These are phyloP conservation scores for Parastagonospora nodorum DNA, from an alignment of 2,329 filamentous ascomycete species.

Conservation along the genomic window DNA sequence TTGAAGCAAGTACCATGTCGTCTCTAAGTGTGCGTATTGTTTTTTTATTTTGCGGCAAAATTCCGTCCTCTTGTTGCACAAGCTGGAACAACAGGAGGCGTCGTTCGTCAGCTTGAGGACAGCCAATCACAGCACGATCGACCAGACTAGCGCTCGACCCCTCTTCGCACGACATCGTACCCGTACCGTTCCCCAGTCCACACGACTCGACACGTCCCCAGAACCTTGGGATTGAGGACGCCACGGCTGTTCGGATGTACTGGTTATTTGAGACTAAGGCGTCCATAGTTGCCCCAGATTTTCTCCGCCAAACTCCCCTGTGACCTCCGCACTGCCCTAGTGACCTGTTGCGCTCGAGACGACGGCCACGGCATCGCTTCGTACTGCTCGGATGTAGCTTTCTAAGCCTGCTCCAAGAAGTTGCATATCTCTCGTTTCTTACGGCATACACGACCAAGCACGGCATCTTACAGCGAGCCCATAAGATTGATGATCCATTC, in stretches of 20 bases:
- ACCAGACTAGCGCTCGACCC: slow-evolving; percentile 2
- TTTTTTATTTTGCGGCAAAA: background rate
- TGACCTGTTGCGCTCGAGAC: slow-evolving; percentile 1
- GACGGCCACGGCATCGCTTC: too few species aligned
- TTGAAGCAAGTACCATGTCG: too few species aligned
- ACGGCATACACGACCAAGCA: background rate
- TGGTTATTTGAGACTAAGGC: slow-evolving; percentile 8
- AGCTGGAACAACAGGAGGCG: background rate
- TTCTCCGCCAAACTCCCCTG: slow-evolving; percentile 8
- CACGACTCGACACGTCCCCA: slow-evolving; percentile 11
- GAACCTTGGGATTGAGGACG: slow-evolving; percentile 1
- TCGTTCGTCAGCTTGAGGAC: slow-evolving; percentile 4
- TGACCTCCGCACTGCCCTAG: slow-evolving; percentile 3
- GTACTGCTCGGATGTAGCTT: too few species aligned
- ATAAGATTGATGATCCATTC: too few species aligned
- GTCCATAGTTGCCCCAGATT: slow-evolving; percentile 1
- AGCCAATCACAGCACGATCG: slow-evolving; percentile 8
- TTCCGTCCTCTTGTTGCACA: background rate
- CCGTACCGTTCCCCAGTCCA: background rate
- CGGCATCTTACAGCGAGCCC: background rate
- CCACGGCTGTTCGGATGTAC: slow-evolving; percentile 1
- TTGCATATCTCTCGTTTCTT: too few species aligned
- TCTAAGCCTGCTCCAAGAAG: too few species aligned
- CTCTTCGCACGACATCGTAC: slow-evolving; percentile 1
- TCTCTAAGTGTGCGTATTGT: too few species aligned